Evolutionary conservation across 768 basidiomycete genomes (phyloP), one percentile per base, ranked within the genome.

Genomic region (Butyriboletus loyo): DNA sequence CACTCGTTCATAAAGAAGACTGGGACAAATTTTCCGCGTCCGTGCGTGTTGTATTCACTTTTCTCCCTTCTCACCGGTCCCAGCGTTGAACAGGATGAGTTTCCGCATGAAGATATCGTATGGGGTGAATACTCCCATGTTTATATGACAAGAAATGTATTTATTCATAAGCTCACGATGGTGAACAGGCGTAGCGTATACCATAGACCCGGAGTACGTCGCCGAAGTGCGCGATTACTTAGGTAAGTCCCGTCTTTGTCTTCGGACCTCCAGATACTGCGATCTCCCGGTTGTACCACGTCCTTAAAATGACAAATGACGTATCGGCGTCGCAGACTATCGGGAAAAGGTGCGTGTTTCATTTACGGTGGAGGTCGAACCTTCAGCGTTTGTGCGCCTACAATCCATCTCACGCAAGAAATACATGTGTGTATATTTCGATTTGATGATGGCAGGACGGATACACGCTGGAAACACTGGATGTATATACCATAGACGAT

Each of bases 1-100:
- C 94, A 1, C 76, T 98, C 3, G 77, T 97, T 9, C 87, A 89
- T 59, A 88, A 90, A 53, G 83, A 86, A 65, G 91, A 96, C 40
- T 98, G 95, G 95, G 85, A 86, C 32, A 66, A 69, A 13, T 85
- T 89, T 63, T 87, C 87, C 7, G 73, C 63, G n/a, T 79, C 82
- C 17, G 90, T 89, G 56, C 53, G 81, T 63, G 15, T 22, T 24
- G 28, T 36, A 15, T 38, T 11, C 10, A 10, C 19, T 5, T 25
- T 27, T 31, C 2, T 2, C 3, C 17, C 17, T 2, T 42, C 4
- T 15, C 1, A n/a, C 10, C 5, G 11, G n/a, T 41, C 14, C 10
- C 13, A 52, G 4, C 35, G 17, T 46, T n/a, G 19, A 28, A 46
- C 31, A 71, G 68, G 68, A 69, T 43, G 63, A 56, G 2, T 69